These are phyloP conservation scores for Zasmidium cellare DNA, from an alignment of 2,329 filamentous ascomycete genomes.

Conservation along the genomic window DNA sequence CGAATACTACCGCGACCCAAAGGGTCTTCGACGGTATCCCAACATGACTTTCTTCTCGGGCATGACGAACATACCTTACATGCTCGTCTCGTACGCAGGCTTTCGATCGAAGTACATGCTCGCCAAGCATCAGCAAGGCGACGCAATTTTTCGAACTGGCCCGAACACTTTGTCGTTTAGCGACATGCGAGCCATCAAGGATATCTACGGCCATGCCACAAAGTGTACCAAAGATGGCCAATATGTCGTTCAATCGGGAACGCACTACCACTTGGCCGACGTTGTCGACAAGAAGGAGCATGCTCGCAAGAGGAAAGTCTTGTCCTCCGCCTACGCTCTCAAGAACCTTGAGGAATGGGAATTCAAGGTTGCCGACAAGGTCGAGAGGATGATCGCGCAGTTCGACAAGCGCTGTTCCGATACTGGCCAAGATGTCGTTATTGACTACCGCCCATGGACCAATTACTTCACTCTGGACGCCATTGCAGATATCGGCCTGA, in stretches of 20 bases:
- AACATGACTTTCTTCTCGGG: constrained; percentile 46
- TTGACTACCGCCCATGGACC: constrained; percentile 40
- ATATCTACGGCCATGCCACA: constrained; percentile 42
- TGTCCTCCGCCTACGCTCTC: constrained; percentile 41
- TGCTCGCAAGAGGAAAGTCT: constrained; percentile 39
- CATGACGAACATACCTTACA: constrained; percentile 47
- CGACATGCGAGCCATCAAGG: constrained; percentile 40
- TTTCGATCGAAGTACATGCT: constrained; percentile 44
- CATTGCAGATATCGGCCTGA: constrained; percentile 42
- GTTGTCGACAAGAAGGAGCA: constrained; percentile 42
- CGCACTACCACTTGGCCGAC: constrained; percentile 39
- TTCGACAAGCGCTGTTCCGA: constrained; percentile 38
- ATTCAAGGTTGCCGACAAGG: constrained; percentile 42
- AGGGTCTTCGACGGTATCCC: constrained; percentile 51
- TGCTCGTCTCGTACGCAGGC: constrained; percentile 42
- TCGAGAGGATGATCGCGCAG: constrained; percentile 32
- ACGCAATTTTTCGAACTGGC: constrained; percentile 47
- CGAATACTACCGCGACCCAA: constrained; percentile 46
- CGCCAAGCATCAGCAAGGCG: constrained; percentile 43
- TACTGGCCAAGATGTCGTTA: constrained; percentile 27
- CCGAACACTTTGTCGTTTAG: constrained; percentile 49
- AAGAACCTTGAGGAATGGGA: constrained; percentile 45
- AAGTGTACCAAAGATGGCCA: constrained; percentile 38
- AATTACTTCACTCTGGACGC: constrained; percentile 41
- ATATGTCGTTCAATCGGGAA: constrained; percentile 34